A percentile compares a stretch with the other conserved stretches of the same genome.
Conservation (phyloP, 2,329 filamentous ascomycete genomes). For the Plenodomus biglobosus region DNA sequence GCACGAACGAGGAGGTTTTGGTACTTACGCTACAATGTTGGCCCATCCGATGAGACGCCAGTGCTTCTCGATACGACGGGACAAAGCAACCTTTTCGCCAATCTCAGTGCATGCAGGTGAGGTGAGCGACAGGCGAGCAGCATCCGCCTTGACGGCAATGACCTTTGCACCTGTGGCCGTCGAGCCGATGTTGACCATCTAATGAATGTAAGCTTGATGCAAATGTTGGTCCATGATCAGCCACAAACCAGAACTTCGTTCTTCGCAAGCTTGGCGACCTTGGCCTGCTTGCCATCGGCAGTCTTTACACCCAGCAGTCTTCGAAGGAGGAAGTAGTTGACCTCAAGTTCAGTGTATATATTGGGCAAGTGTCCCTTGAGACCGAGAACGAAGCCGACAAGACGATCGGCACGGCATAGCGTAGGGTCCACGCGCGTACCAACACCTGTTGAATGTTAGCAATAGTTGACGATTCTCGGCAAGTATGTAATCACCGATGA, state of each 20-base stretch:
- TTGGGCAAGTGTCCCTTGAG: slow-evolving; percentile 90
- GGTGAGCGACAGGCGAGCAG: slow-evolving; percentile 89
- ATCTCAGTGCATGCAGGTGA: slow-evolving; percentile 95
- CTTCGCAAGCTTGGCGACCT: slow-evolving; percentile 97
- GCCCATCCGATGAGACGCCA: slow-evolving; percentile 63
- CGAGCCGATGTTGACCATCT: slow-evolving; percentile 98
- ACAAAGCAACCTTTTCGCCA: slow-evolving; percentile 96
- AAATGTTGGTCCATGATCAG: neutral
- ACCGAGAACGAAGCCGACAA: slow-evolving; percentile 96
- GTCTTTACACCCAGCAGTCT: slow-evolving; percentile 95
- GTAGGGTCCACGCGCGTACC: slow-evolving; percentile 97
- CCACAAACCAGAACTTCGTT: slow-evolving; percentile 77
- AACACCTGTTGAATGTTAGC: slow-evolving; percentile 61
- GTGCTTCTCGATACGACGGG: slow-evolving; percentile 97
- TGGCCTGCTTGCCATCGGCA: slow-evolving; percentile 97
- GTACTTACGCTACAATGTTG: slow-evolving; percentile 47
- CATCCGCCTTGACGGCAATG: slow-evolving; percentile 94
- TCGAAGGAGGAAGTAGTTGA: slow-evolving; percentile 95
- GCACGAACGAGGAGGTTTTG: neutral
- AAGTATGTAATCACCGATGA: slow-evolving; percentile 63
- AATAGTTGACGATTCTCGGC: no score
- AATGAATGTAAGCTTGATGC: slow-evolving; percentile 13
- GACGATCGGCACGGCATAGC: slow-evolving; percentile 96
- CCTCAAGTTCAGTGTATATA: slow-evolving; percentile 97
- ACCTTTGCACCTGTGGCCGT: slow-evolving; percentile 98